These are phyloP conservation scores for Pseudogymnoascus sp. DNA, from an alignment of 2,329 filamentous ascomycete species.

Conservation along the genomic window DNA sequence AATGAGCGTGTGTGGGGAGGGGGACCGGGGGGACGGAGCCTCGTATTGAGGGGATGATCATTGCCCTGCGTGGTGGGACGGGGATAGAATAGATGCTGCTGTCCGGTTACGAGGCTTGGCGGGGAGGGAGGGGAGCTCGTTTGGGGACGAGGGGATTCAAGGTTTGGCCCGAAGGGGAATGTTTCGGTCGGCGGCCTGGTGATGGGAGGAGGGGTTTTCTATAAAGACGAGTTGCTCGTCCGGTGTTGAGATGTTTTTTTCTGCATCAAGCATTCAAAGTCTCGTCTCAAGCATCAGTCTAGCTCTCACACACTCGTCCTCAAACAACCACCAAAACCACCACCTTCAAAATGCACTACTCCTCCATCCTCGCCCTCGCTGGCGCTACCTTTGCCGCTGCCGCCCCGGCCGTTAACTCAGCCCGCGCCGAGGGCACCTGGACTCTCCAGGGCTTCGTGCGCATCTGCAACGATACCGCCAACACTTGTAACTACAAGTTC, in stretches of 20 bases:
- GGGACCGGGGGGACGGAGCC: too few species aligned
- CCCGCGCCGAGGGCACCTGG: conserved; percentile 8
- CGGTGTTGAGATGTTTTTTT: background rate
- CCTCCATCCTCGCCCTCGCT: conserved; percentile 4
- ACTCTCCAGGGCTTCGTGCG: conserved; percentile 13
- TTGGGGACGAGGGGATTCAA: background rate
- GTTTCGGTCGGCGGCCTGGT: background rate
- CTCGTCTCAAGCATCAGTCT: background rate
- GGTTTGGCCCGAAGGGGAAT: background rate
- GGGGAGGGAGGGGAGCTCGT: background rate
- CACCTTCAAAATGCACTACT: conserved; percentile 6
- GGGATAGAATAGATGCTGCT: background rate
- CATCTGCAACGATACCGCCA: conserved; percentile 13
- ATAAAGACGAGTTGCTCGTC: background rate
- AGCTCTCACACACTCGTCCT: background rate
- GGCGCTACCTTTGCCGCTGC: conserved; percentile 4
- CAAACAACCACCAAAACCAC: background rate
- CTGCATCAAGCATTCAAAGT: background rate
- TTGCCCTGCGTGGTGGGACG: background rate
- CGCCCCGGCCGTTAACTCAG: background rate
- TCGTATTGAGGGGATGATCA: background rate
- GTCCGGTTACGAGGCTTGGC: conserved; percentile 3
- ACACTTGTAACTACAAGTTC: conserved; percentile 12
- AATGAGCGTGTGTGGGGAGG: background rate
- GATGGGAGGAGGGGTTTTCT: background rate